phyloP scores from a whole-genome alignment of 1,139 yeast species.

The Kluyveromyces marxianus region DNA sequence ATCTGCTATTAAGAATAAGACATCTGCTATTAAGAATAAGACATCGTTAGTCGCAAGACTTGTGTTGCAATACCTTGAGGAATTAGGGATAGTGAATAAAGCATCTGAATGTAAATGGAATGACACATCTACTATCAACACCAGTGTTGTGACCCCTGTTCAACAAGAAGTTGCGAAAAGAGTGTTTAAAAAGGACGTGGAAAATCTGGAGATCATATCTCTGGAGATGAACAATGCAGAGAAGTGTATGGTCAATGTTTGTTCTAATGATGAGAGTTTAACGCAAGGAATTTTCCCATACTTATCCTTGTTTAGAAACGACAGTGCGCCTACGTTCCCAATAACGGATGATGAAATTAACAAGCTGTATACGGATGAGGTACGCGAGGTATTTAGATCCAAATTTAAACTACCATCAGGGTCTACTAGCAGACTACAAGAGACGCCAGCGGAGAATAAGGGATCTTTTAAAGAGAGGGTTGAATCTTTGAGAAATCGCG shows the following conservation, averaged over 20 bases:
- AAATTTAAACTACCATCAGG: slow-evolving; percentile 2
- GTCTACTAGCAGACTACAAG: neutral
- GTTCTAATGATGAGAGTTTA: slow-evolving; percentile 6
- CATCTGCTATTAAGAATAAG: slow-evolving; percentile 2
- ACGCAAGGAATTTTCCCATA: slow-evolving; percentile 11
- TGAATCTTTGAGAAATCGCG: neutral
- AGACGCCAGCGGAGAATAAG: neutral
- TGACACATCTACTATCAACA: slow-evolving; percentile 6
- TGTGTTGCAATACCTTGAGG: slow-evolving; percentile 8
- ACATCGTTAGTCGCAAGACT: slow-evolving; percentile 6
- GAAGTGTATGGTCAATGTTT: slow-evolving; percentile 12
- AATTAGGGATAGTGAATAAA: slow-evolving; percentile 2
- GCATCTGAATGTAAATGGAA: slow-evolving; percentile 2
- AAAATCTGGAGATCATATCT: slow-evolving; percentile 5
- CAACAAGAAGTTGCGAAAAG: slow-evolving; percentile 1
- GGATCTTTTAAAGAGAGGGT: neutral
- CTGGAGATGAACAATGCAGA: slow-evolving; percentile 9
- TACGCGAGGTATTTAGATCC: neutral
- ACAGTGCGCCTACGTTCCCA: slow-evolving; percentile 6
- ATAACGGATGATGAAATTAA: neutral
- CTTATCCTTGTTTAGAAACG: slow-evolving; percentile 3
- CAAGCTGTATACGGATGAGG: neutral
- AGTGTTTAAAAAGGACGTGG: neutral
- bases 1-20: neutral
- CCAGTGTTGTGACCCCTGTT: slow-evolving; percentile 1